phyloP scores from a whole-genome alignment of 495 filamentous ascomycete genomes.

The Trichoderma erinaceum region DNA sequence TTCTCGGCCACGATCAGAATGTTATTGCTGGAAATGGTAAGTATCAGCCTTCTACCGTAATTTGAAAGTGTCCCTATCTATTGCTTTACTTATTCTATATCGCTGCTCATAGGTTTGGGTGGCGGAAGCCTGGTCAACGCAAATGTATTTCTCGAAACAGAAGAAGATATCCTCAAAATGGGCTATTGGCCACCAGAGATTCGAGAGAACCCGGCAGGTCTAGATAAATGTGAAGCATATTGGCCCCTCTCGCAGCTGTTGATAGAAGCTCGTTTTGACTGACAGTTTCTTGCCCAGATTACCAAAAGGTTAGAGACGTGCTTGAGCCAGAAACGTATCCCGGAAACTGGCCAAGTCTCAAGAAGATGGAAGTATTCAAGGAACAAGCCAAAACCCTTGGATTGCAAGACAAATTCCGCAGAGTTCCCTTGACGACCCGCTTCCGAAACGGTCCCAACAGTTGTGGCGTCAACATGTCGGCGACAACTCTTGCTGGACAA shows the following conservation, averaged over 20 bases:
- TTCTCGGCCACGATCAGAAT: constrained; percentile 60
- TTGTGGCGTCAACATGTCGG: constrained; percentile 56
- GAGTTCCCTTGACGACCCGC: constrained; percentile 54
- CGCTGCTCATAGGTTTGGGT: constrained; percentile 44
- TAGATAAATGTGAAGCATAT: constrained; percentile 46
- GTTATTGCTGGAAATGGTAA: constrained; percentile 58
- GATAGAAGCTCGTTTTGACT: constrained; percentile 16
- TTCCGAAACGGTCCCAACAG: constrained; percentile 55
- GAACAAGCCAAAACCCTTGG: constrained; percentile 49
- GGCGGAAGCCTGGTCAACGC: constrained; percentile 61
- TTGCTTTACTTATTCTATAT: constrained; percentile 10
- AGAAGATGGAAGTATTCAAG: constrained; percentile 52
- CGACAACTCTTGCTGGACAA: constrained; percentile 53
- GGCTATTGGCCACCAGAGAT: constrained; percentile 57
- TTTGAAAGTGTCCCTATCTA: not conserved
- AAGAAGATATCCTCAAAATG: constrained; percentile 47
- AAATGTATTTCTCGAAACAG: constrained; percentile 59
- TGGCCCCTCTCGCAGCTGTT: not conserved
- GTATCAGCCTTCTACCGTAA: no score
- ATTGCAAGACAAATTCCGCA: constrained; percentile 46
- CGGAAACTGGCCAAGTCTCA: constrained; percentile 45
- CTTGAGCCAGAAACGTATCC: constrained; percentile 57
- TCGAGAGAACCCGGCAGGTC: constrained; percentile 32
- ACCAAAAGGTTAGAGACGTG: constrained; percentile 48
- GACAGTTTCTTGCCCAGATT: constrained; percentile 35